These are phyloP conservation scores for Hypholoma sublateritium DNA, from an alignment of 768 basidiomycete species.

Conservation along the genomic window DNA sequence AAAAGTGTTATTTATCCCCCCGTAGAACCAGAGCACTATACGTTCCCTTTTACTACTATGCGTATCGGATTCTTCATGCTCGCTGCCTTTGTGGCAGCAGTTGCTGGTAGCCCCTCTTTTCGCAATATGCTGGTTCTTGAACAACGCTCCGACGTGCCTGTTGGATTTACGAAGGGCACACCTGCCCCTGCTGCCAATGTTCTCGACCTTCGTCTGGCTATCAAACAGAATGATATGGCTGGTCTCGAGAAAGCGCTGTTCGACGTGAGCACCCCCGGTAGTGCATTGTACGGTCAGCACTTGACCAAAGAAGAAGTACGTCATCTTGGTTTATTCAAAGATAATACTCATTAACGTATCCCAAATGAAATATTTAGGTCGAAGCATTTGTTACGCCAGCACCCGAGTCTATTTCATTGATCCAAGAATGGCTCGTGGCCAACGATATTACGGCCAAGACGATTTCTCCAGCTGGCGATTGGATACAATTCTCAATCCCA, in stretches of 20 bases:
- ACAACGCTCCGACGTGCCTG: slow-evolving; percentile 16
- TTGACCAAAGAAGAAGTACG: slow-evolving; percentile 40
- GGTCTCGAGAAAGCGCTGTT: slow-evolving; percentile 41
- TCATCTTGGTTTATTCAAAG: neutral
- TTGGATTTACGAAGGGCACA: slow-evolving; percentile 22
- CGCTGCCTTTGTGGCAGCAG: slow-evolving; percentile 3
- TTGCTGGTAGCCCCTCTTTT: slow-evolving; percentile 6
- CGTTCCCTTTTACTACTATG: neutral
- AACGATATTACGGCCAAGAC: slow-evolving; percentile 29
- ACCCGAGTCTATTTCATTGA: slow-evolving; percentile 32
- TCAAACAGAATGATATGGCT: slow-evolving; percentile 43
- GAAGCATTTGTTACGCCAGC: slow-evolving; percentile 28
- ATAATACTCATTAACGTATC: neutral
- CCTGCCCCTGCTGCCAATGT: slow-evolving; percentile 21
- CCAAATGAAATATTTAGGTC: neutral
- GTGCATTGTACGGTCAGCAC: slow-evolving; percentile 46
- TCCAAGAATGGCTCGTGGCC: slow-evolving; percentile 38
- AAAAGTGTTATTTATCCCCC: too few relatives aligned
- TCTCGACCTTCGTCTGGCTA: slow-evolving; percentile 41
- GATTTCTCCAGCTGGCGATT: slow-evolving; percentile 36
- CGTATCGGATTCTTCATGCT: slow-evolving; percentile 4
- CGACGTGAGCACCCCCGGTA: slow-evolving; percentile 47
- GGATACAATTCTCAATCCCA: slow-evolving; percentile 39
- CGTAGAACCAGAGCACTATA: too few relatives aligned
- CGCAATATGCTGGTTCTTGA: slow-evolving; percentile 21